These are phyloP conservation scores for Sapria himalayana DNA, from an alignment of 345 rosid genomes.

Conservation along the genomic window DNA sequence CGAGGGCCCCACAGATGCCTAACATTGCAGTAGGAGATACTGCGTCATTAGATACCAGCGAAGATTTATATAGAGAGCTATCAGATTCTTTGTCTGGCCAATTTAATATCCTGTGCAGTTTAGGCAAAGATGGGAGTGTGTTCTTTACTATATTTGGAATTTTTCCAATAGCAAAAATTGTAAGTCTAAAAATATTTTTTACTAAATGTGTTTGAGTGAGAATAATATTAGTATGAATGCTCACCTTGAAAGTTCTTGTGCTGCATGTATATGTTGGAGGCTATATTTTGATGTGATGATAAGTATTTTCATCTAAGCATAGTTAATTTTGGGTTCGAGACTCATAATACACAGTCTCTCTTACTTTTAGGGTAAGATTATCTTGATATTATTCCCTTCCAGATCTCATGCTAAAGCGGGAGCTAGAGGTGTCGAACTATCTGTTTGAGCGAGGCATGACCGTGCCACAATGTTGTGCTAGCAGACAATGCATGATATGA, in stretches of 20 bases:
- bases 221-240: too few species aligned
- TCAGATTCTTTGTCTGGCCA: conserved; percentile 56
- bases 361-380: too few species aligned
- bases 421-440: too few species aligned
- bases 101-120: conserved; percentile 81
- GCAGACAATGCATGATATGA: too few species aligned
- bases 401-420: too few species aligned
- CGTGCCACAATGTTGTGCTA: too few species aligned
- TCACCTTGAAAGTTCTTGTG: too few species aligned
- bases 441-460: too few species aligned
- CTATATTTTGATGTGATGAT: not conserved
- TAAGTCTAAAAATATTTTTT: too few species aligned
- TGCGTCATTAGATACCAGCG: conserved; percentile 57
- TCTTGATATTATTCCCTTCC: too few species aligned
- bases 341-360: not conserved
- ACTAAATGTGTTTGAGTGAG: too few species aligned
- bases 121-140: conserved; percentile 64
- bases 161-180: conserved; percentile 75
- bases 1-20: conserved; percentile 60
- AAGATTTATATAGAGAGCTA: conserved; percentile 63
- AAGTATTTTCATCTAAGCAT: not conserved
- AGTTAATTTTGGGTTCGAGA: not conserved
- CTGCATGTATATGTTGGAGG: not conserved
- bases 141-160: conserved; percentile 85
- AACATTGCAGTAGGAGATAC: conserved; percentile 70